These are phyloP conservation scores for Phytopythium mirpurense DNA, from an alignment of 352 stramenopile genomes.

Conservation along the genomic window DNA sequence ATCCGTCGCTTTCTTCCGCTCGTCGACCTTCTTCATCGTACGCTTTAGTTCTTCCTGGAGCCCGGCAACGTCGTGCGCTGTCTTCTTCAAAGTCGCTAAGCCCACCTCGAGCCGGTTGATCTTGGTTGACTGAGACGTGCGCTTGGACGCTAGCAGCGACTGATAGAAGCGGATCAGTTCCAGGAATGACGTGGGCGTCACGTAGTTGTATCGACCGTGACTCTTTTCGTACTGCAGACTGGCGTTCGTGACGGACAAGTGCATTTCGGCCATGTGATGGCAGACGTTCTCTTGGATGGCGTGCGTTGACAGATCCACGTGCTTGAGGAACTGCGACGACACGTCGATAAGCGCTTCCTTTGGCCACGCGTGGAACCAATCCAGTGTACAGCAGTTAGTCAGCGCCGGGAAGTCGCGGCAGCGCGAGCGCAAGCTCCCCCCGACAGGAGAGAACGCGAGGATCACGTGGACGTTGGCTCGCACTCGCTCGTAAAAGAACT, in stretches of 20 bases:
- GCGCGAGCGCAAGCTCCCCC: slow-evolving; percentile 59
- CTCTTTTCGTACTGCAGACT: slow-evolving; percentile 72
- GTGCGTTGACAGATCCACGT: slow-evolving; percentile 54
- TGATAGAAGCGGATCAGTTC: slow-evolving; percentile 93
- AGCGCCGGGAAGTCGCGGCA: slow-evolving; percentile 79
- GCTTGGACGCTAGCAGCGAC: slow-evolving; percentile 55
- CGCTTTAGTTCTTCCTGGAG: slow-evolving; percentile 82
- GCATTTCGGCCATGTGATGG: slow-evolving; percentile 92
- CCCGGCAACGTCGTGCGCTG: slow-evolving; percentile 62
- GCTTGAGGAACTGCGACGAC: slow-evolving; percentile 77
- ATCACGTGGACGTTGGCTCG: slow-evolving; percentile 84
- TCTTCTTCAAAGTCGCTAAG: slow-evolving; percentile 81
- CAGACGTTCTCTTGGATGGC: slow-evolving; percentile 89
- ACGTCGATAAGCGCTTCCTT: slow-evolving; percentile 86
- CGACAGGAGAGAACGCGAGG: slow-evolving; percentile 84
- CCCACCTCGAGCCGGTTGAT: slow-evolving; percentile 85
- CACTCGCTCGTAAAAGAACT: slow-evolving; percentile 89
- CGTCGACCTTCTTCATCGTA: slow-evolving; percentile 90
- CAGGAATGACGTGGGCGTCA: slow-evolving; percentile 90
- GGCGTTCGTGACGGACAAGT: slow-evolving; percentile 77
- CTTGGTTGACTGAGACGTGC: slow-evolving; percentile 41
- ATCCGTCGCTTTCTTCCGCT: slow-evolving; percentile 87
- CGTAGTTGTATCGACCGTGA: slow-evolving; percentile 87
- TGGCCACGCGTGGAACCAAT: slow-evolving; percentile 92
- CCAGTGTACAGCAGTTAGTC: slow-evolving; percentile 66